These are phyloP conservation scores for Panus rudis DNA, from an alignment of 768 basidiomycete species.

Conservation along the genomic window DNA sequence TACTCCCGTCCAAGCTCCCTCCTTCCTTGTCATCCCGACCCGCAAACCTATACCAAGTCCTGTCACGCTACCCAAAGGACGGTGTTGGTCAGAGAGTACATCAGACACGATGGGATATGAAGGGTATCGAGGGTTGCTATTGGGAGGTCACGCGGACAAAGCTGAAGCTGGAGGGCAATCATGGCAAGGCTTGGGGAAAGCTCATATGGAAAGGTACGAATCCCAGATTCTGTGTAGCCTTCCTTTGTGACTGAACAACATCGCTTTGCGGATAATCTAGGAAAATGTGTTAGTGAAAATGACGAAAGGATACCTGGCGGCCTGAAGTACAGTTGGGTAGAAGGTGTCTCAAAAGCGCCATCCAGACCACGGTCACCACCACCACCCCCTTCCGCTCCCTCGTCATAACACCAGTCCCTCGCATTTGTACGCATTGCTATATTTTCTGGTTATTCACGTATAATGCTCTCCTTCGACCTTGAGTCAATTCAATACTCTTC, in stretches of 20 bases:
- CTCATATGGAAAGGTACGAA: conserved; percentile 71
- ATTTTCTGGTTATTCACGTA: no score
- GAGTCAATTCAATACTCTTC: no score
- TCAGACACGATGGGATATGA: conserved; percentile 68
- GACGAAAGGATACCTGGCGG: conserved; percentile 64
- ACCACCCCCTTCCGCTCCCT: not conserved
- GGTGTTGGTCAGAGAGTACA: conserved; percentile 63
- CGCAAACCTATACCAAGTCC: conserved; percentile 64
- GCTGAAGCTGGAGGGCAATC: conserved; percentile 66
- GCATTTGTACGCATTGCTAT: no score
- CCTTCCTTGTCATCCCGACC: conserved; percentile 50
- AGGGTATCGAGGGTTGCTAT: conserved; percentile 59
- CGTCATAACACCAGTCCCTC: no score
- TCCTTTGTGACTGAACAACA: not conserved
- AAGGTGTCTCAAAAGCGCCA: conserved; percentile 41
- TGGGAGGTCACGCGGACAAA: conserved; percentile 70
- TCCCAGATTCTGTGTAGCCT: not conserved
- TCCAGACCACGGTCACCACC: conserved; percentile 10
- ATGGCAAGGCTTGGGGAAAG: conserved; percentile 81
- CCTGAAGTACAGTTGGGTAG: conserved; percentile 69
- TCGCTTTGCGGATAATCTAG: conserved; percentile 26
- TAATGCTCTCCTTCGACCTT: no score
- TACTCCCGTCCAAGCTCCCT: conserved; percentile 53
- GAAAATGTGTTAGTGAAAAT: conserved; percentile 48
- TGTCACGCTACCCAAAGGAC: conserved; percentile 60